Percentiles rank a stretch among this genome's conserved stretches.
phyloP scores from a whole-genome alignment of 106 monocot species.

The Allium cepa region DNA sequence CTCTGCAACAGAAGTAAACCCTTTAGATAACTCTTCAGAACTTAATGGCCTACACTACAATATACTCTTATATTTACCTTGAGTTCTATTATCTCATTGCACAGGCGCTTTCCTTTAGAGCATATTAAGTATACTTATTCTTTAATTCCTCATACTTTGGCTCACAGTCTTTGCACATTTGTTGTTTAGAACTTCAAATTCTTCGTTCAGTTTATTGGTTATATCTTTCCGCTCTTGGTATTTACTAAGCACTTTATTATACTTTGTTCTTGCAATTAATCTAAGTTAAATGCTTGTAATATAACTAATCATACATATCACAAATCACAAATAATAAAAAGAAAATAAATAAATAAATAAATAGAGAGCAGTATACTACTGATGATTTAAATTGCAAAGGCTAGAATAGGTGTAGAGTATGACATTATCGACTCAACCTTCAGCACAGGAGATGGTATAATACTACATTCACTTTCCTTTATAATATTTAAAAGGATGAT shows the following conservation, averaged over 20 bases:
- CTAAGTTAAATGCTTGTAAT: too few relatives aligned
- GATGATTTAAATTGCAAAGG: constrained; percentile 28
- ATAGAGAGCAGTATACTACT: constrained; percentile 11
- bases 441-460: constrained; percentile 34
- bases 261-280: too few relatives aligned
- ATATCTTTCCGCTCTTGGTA: too few relatives aligned
- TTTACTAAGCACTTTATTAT: too few relatives aligned
- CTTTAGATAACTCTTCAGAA: constrained; percentile 57
- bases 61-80: constrained; percentile 95
- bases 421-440: constrained; percentile 4
- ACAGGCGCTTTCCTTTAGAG: constrained; percentile 58
- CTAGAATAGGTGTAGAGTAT: constrained; percentile 21
- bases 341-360: too few relatives aligned
- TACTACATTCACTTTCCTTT: constrained; percentile 17
- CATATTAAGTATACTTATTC: constrained; percentile 44
- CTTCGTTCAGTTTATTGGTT: too few relatives aligned
- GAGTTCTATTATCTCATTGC: constrained; percentile 82
- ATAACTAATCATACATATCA: too few relatives aligned
- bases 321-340: too few relatives aligned
- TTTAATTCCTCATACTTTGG: constrained; percentile 49
- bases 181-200: too few relatives aligned
- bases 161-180: constrained; percentile 48
- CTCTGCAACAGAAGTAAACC: constrained; percentile 43
- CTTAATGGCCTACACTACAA: constrained; percentile 85
- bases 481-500: too few relatives aligned